Evolutionary conservation across 2,329 filamentous ascomycete genomes (phyloP).

Genomic region (Hypocrella siamensis): DNA sequence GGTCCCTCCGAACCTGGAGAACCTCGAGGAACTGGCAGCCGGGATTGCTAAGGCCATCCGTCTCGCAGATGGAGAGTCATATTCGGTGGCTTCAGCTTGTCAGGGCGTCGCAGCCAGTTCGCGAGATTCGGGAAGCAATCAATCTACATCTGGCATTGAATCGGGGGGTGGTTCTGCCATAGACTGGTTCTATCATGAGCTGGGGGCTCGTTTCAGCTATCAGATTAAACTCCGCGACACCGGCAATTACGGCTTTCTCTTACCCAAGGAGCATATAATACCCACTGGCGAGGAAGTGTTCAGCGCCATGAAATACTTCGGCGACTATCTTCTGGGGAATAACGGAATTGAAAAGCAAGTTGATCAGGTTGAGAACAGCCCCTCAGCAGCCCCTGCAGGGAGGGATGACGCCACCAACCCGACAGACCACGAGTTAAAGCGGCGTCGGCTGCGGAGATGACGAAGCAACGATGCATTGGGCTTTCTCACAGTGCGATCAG

Average conservation of each 20-base stretch:
- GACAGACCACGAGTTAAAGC: slow-evolving; percentile 14
- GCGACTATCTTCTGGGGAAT: slow-evolving; percentile 59
- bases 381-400: too few species aligned
- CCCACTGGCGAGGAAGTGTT: slow-evolving; percentile 81
- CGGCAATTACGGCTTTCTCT: slow-evolving; percentile 82
- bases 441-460: slow-evolving; percentile 13
- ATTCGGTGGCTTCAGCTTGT: slow-evolving; percentile 72
- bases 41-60: slow-evolving; percentile 83
- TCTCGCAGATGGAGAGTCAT: slow-evolving; percentile 58
- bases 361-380: slow-evolving; percentile 9
- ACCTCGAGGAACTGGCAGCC: slow-evolving; percentile 76
- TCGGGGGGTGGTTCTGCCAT: slow-evolving; percentile 71
- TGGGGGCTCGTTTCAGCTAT: slow-evolving; percentile 71
- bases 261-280: slow-evolving; percentile 75
- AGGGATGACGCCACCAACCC: slow-evolving; percentile 6
- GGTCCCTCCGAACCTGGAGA: slow-evolving; percentile 74
- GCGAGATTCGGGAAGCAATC: slow-evolving; percentile 9
- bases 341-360: slow-evolving; percentile 42
- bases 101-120: slow-evolving; percentile 48
- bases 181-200: slow-evolving; percentile 89
- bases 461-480: too few species aligned
- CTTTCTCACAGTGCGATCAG: too few species aligned
- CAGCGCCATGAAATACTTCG: slow-evolving; percentile 69
- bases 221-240: slow-evolving; percentile 91
- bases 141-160: slow-evolving; percentile 38